Evolutionary conservation across 306 rosid species (phyloP), one percentile per base, ranked within the genome.

Genomic region (Cicer judaicum): DNA sequence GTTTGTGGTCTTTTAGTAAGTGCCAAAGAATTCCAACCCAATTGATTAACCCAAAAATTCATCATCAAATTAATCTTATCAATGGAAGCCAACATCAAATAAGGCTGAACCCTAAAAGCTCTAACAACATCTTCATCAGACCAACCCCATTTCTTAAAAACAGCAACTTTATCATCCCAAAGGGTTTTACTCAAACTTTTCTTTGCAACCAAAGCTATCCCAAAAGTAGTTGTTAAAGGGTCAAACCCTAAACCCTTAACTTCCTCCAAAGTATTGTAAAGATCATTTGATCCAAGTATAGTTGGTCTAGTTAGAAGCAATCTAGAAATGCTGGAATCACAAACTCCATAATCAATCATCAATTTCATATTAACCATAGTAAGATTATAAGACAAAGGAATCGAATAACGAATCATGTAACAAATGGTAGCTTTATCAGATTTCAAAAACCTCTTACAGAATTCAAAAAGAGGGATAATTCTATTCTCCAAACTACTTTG

Each of bases 71-170:
- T 50, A 10, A 91, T 75, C 68, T 91, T 89, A 15, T 77, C 82
- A 49, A 19, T 79, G 0, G 88, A 89, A 18, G 10, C 1, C 24
- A 24, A 38, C 85, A 89, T 77, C 29, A 78, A 74, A 2, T 15
- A 2, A 0, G 94, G 94, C 5, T 55, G n/a, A 76, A 0, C 73
- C 72, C 61, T 16, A 67, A 87, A 85, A 1, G 83, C 75, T 7
- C 55, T 39, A 10, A 52, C 8, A 40, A 83, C 18, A n/a, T 44
- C 79, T 10, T 87, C 89, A 9, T 91, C 90, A 6, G 85, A 70
- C 85, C 82, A 91, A 46, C 94, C 96, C 91, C 89, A 90, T 34
- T 46, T 79, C 75, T 73, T 86, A 54, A 13, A 88, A 40, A 57
- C 56, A 6, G 72, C 72, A 8, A 85, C 54, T 76, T 86, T 88